Evolutionary conservation across 106 monocot genomes (phyloP).

Genomic region (Apostasia shenzhenica): DNA sequence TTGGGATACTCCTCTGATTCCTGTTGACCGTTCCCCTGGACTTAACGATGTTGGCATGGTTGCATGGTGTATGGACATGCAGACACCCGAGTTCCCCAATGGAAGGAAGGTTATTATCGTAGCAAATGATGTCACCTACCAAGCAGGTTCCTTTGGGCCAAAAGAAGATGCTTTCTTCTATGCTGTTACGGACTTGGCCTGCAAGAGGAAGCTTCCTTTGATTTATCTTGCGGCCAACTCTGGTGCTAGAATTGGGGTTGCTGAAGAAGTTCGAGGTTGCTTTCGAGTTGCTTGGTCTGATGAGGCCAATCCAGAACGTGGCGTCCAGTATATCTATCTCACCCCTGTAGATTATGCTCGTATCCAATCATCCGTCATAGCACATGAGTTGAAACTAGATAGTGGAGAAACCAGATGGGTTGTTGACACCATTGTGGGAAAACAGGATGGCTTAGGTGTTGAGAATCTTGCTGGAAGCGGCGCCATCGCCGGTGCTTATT

Average conservation of each 20-base stretch:
- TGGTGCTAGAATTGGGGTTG: slow-evolving; percentile 86
- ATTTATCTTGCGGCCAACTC: slow-evolving; percentile 94
- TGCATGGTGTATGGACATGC: slow-evolving; percentile 81
- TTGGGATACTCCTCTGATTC: slow-evolving; percentile 69
- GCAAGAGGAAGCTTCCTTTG: slow-evolving; percentile 74
- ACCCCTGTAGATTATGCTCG: slow-evolving; percentile 63
- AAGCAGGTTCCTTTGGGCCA: slow-evolving; percentile 93
- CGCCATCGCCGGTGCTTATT: slow-evolving; percentile 89
- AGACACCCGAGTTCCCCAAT: slow-evolving; percentile 78
- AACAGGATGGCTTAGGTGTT: slow-evolving; percentile 84
- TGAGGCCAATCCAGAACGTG: slow-evolving; percentile 70
- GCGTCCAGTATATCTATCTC: slow-evolving; percentile 92
- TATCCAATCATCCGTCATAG: slow-evolving; percentile 77
- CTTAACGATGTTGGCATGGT: slow-evolving; percentile 90
- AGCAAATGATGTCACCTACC: slow-evolving; percentile 87
- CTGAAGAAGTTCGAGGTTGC: slow-evolving; percentile 84
- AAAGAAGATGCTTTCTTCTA: slow-evolving; percentile 93
- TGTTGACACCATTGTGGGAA: slow-evolving; percentile 87
- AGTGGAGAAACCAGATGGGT: slow-evolving; percentile 84
- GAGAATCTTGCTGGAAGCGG: slow-evolving; percentile 93
- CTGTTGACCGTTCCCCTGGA: slow-evolving; percentile 51
- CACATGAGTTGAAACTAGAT: slow-evolving; percentile 81
- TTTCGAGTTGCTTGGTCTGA: slow-evolving; percentile 90
- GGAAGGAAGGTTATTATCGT: slow-evolving; percentile 84
- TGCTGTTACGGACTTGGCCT: slow-evolving; percentile 72